phyloP scores from a whole-genome alignment of 1,139 yeast genomes.

The Yamadazyma dushanensis region DNA sequence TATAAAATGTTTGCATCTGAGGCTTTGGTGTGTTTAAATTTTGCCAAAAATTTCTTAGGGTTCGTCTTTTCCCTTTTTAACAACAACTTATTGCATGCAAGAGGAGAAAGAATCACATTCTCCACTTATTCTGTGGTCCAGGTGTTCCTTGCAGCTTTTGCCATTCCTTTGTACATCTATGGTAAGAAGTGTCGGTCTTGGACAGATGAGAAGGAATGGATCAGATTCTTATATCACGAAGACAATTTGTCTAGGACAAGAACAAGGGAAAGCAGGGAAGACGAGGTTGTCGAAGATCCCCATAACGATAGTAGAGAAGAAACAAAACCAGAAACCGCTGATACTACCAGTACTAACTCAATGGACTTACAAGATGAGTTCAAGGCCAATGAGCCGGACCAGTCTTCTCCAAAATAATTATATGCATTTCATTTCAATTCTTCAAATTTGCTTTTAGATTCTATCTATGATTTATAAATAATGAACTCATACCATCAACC shows the following conservation, averaged over 20 bases:
- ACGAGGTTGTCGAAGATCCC: background rate
- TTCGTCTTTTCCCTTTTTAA: constrained; percentile 60
- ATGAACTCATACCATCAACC: no score
- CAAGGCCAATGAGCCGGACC: background rate
- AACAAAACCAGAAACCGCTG: constrained; percentile 2
- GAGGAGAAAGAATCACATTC: constrained; percentile 51
- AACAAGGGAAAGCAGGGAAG: constrained; percentile 1
- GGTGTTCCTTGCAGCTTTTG: constrained; percentile 47
- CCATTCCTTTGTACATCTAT: constrained; percentile 54
- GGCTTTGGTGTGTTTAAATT: constrained; percentile 55
- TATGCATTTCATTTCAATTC: no score
- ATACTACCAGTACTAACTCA: constrained; percentile 3
- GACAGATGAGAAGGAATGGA: constrained; percentile 45
- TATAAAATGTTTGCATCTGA: constrained; percentile 62
- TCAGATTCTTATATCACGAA: constrained; percentile 32
- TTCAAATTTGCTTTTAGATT: no score
- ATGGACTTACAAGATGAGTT: constrained; percentile 2
- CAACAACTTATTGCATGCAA: constrained; percentile 39
- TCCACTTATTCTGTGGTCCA: constrained; percentile 57
- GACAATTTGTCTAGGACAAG: constrained; percentile 20
- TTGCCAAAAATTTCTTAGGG: constrained; percentile 55
- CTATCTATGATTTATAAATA: no score
- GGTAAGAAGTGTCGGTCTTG: constrained; percentile 55
- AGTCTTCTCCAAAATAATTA: background rate
- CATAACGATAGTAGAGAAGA: constrained; percentile 1